A percentile compares a stretch with the other conserved stretches of the same genome.
Evolutionary conservation across 345 rosid species (phyloP).

Genomic region (Pugionium dolabratum): DNA sequence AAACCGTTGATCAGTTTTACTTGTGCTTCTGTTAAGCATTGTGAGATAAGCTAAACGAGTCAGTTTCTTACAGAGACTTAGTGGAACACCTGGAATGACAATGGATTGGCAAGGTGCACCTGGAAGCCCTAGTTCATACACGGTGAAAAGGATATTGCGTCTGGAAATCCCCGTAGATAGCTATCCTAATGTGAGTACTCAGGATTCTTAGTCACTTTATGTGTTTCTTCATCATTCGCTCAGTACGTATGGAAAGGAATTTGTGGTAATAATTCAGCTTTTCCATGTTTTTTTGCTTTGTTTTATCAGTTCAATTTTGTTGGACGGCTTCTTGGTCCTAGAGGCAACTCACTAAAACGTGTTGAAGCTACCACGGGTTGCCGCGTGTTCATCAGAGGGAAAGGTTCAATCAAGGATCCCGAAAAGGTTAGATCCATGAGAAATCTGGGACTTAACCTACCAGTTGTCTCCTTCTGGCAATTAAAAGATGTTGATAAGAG

Average conservation of each 20-base stretch:
- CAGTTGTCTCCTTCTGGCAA: neutral
- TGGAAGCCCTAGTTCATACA: constrained; percentile 94
- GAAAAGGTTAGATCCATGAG: constrained; percentile 64
- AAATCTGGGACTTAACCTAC: neutral
- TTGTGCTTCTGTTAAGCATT: neutral
- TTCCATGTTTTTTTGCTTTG: neutral
- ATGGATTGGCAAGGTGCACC: constrained; percentile 99
- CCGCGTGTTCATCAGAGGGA: constrained; percentile 97
- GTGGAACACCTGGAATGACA: constrained; percentile 95
- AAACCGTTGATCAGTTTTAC: neutral
- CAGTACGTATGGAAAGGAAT: neutral
- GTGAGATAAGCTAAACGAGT: constrained; percentile 19
- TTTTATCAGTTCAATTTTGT: constrained; percentile 89
- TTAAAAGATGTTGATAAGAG: neutral
- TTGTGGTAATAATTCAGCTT: neutral
- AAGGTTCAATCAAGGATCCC: constrained; percentile 97
- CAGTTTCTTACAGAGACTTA: constrained; percentile 50
- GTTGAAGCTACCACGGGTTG: constrained; percentile 99
- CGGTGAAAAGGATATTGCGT: constrained; percentile 95
- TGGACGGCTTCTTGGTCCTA: constrained; percentile 95
- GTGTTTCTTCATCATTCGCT: constrained; percentile 4
- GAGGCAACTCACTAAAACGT: constrained; percentile 98
- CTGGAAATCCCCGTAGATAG: constrained; percentile 97
- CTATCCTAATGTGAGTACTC: constrained; percentile 42
- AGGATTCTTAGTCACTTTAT: neutral